Percentiles rank a stretch among this genome's conserved stretches.
Conservation (phyloP, 306 rosid species). For the Benincasa hispida region DNA sequence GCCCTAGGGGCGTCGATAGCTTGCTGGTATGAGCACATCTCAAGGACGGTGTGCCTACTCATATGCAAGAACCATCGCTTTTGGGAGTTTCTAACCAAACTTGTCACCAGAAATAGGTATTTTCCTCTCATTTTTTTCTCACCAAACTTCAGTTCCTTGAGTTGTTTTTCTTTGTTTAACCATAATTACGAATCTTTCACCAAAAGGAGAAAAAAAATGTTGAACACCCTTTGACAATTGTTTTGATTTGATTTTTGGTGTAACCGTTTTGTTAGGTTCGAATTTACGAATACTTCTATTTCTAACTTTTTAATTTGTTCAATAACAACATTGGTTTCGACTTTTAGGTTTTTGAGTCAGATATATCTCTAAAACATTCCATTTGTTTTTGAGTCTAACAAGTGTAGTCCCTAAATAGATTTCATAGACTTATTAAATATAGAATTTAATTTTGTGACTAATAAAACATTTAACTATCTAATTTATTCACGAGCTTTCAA, state of each 20-base stretch:
- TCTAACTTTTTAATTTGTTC: not conserved
- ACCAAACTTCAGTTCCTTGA: not conserved
- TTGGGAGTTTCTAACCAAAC: constrained; percentile 67
- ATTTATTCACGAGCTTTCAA: too few species aligned
- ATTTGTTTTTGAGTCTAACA: too few species aligned
- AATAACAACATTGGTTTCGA: too few species aligned
- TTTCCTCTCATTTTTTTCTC: not conserved
- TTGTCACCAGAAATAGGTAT: constrained; percentile 79
- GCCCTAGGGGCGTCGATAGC: constrained; percentile 65
- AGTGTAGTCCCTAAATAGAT: too few species aligned
- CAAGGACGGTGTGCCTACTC: constrained; percentile 61
- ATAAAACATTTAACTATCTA: too few species aligned
- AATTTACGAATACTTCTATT: too few species aligned
- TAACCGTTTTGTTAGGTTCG: not conserved
- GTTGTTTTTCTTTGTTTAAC: not conserved
- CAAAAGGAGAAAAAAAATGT: not conserved
- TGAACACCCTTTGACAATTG: not conserved
- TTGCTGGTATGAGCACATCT: constrained; percentile 92
- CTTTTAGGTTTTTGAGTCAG: not conserved
- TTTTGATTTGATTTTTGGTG: not conserved
- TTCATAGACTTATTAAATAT: too few species aligned
- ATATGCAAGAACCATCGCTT: constrained; percentile 87
- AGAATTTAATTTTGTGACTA: too few species aligned
- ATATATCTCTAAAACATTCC: too few species aligned
- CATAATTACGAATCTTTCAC: not conserved